A percentile compares a stretch with the other conserved stretches of the same genome.
Conservation (phyloP, 2,329 filamentous ascomycete genomes). For the Cadophora malorum region DNA sequence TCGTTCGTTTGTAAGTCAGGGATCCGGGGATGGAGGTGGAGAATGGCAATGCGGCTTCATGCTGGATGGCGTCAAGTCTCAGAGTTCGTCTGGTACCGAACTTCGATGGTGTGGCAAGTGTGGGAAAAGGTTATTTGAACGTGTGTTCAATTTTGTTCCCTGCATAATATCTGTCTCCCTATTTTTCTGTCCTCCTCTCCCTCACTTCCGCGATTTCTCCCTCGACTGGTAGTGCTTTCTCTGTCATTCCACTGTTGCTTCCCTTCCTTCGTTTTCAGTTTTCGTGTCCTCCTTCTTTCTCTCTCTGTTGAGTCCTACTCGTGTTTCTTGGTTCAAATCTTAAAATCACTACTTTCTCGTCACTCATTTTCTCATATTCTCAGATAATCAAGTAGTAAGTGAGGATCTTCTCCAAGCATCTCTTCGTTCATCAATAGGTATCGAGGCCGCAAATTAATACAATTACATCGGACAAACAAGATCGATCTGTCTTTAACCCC, state of each 20-base stretch:
- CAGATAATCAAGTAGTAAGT: constrained; percentile 4
- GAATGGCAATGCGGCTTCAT: constrained; percentile 10
- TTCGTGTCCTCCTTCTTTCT: too few species aligned
- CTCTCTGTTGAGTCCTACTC: too few species aligned
- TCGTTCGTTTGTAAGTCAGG: not conserved
- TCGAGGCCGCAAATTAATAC: constrained; percentile 27
- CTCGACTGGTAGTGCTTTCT: too few species aligned
- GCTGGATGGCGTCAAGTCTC: constrained; percentile 25
- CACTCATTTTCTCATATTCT: not conserved
- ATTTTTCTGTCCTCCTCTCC: not conserved
- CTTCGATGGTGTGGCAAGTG: constrained; percentile 10
- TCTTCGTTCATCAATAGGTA: constrained; percentile 19
- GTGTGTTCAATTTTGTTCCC: not conserved
- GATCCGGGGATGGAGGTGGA: not conserved
- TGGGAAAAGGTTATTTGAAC: constrained; percentile 12
- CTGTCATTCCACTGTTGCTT: too few species aligned
- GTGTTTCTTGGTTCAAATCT: not conserved
- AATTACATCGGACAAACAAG: constrained; percentile 31
- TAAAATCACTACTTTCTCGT: not conserved
- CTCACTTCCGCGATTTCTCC: not conserved
- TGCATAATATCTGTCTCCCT: not conserved
- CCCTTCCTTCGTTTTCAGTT: too few species aligned
- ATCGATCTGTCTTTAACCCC: constrained; percentile 21
- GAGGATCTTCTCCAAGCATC: not conserved
- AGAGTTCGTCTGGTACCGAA: not conserved